Base-by-base conservation (phyloP, 2,329 filamentous ascomycete species). In the Chaetomium strumarium region DNA sequence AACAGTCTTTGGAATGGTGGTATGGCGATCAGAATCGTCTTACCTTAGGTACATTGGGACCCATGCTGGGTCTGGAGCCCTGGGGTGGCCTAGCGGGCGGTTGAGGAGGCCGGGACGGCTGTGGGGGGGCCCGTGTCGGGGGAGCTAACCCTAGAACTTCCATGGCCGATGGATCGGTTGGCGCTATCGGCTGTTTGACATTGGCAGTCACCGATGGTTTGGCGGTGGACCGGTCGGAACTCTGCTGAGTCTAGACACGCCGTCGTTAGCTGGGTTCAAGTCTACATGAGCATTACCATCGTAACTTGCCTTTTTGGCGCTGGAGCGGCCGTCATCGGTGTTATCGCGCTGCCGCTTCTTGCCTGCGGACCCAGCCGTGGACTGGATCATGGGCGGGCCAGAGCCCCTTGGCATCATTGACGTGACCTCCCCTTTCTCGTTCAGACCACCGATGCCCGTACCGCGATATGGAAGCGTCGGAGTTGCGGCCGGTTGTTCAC, bases 121-220 rank as follows among this genome's bases (percentile, higher is more conserved):
- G 52, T 8, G 55, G 48, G 29, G 60, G 53, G 16, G 57, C 49
- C 20, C 59, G 53, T 30, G 46, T 68, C 7, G 75, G 75, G 19
- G 75, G 75, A 11, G 63, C 67, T 57, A 80, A 63, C 7, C 76
- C 76, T 42, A 79, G 66, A 17, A 75, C 72, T 51, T 75, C 72
- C 74, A 79, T 76, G 16, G 76, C 77, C 2, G 76, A 76, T 2
- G 76, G 76, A 49, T 80, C 77, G 9, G 61, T 65, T 9, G 67
- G 62, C 40, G 64, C 62, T 24, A 53, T 59, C 19, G 63, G 58
- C 12, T 58, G 57, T 46, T 55, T 64, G 19, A 51, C 47, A 39
- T 39, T 52, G 7, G 48, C 45, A 1, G 42, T 45, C 20, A 40
- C 45, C 8, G 61, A 58, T n/a, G 51, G 55, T 41, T 55, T 59